Evolutionary conservation across 352 stramenopile genomes (phyloP).

Genomic region (Pythium chondricola): DNA sequence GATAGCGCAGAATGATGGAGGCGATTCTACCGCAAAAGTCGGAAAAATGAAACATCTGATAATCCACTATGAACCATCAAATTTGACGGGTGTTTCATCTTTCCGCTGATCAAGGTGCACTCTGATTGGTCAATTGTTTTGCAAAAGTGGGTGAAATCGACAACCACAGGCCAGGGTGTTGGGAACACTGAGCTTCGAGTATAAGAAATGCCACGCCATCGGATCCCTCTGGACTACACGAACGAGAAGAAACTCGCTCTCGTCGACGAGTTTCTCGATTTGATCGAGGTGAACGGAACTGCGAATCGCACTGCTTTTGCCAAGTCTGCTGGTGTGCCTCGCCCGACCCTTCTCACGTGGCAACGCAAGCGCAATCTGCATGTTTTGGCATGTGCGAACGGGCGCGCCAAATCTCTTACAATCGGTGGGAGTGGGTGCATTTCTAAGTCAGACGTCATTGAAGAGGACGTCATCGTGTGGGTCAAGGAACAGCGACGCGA

Average conservation of each 20-base stretch:
- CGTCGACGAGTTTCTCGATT: neutral
- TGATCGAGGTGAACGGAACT: neutral
- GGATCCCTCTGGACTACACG: neutral
- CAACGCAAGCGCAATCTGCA: neutral
- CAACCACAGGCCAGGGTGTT: too few species aligned
- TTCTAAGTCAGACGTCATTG: neutral
- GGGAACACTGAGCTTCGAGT: too few species aligned
- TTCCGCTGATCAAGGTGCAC: too few species aligned
- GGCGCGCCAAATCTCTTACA: neutral
- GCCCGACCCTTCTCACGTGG: neutral
- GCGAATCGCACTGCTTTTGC: neutral
- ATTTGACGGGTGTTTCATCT: too few species aligned
- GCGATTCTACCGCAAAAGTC: too few species aligned
- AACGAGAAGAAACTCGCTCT: neutral
- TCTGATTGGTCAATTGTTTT: too few species aligned
- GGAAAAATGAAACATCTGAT: too few species aligned
- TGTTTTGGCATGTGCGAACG: neutral
- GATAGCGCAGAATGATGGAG: too few species aligned
- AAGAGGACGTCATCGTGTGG: neutral
- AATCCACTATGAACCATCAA: too few species aligned
- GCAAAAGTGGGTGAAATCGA: too few species aligned
- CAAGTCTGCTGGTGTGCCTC: neutral
- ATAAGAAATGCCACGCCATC: neutral
- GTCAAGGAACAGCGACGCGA: conserved; percentile 1
- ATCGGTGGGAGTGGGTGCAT: conserved; percentile 1